phyloP scores from a whole-genome alignment of 495 filamentous ascomycete species.

The Xylaria nigripes region DNA sequence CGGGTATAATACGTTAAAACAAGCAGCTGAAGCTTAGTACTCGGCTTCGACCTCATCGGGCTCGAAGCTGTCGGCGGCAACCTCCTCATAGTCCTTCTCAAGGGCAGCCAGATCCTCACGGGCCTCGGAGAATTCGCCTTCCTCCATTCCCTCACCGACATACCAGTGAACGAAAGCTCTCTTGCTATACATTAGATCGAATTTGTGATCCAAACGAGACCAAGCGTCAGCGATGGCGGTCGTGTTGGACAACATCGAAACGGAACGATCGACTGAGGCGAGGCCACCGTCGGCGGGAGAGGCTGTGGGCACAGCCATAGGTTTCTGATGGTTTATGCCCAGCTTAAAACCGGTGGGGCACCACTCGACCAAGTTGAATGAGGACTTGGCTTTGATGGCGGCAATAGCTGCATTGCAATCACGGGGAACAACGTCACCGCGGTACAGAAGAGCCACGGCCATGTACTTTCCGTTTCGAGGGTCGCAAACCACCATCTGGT shows the following conservation, averaged over 20 bases:
- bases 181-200: constrained; percentile 96
- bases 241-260: constrained; percentile 88
- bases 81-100: constrained; percentile 90
- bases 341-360: constrained; percentile 96
- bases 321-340: constrained; percentile 89
- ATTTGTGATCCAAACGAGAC: constrained; percentile 84
- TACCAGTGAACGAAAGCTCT: constrained; percentile 95
- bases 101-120: constrained; percentile 84
- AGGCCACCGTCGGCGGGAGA: constrained; percentile 53
- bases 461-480: constrained; percentile 92
- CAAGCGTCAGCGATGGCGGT: constrained; percentile 88
- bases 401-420: constrained; percentile 76
- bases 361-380: constrained; percentile 92
- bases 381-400: constrained; percentile 73
- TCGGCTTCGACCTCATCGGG: constrained; percentile 57
- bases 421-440: constrained; percentile 79
- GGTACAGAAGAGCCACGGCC: constrained; percentile 84
- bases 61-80: constrained; percentile 63
- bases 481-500: constrained; percentile 94
- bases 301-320: constrained; percentile 63
- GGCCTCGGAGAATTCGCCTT: constrained; percentile 87
- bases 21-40: constrained; percentile 49
- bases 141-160: constrained; percentile 93
- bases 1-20: constrained; percentile 26
- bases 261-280: constrained; percentile 75